These are phyloP conservation scores for Trypanosoma rangeli DNA, from an alignment of 208 protist genomes.

Conservation along the genomic window DNA sequence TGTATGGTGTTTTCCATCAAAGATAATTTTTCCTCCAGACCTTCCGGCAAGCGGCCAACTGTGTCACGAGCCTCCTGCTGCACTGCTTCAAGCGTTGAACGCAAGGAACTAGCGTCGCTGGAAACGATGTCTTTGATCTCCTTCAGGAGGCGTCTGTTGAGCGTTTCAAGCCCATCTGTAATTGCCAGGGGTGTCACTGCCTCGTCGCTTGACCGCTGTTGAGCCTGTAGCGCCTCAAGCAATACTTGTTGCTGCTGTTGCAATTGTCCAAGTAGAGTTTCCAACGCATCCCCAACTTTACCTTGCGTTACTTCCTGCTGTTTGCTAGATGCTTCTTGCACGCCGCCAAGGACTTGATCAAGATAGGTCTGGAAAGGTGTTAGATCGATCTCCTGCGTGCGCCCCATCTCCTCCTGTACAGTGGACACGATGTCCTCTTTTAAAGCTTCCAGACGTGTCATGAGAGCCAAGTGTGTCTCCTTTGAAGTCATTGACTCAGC, in stretches of 20 bases:
- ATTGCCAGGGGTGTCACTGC: neutral
- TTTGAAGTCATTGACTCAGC: too few relatives aligned
- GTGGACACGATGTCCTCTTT: constrained; percentile 44
- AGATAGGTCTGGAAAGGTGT: constrained; percentile 81
- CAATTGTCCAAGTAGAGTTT: constrained; percentile 16
- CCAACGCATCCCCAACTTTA: constrained; percentile 24
- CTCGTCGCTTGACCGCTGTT: neutral
- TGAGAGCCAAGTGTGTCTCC: neutral
- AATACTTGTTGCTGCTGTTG: constrained; percentile 8
- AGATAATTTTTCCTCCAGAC: constrained; percentile 18
- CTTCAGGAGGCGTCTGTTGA: constrained; percentile 15
- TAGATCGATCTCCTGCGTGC: constrained; percentile 69
- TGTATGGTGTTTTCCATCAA: constrained; percentile 11
- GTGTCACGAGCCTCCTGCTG: constrained; percentile 25
- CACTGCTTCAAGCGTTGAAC: constrained; percentile 19
- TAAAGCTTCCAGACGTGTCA: constrained; percentile 27
- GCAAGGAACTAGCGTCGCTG: constrained; percentile 6
- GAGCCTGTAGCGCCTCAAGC: neutral
- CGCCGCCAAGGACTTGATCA: constrained; percentile 58
- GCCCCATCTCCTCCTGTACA: constrained; percentile 52
- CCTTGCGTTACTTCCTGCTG: constrained; percentile 25
- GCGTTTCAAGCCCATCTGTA: neutral
- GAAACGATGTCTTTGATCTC: constrained; percentile 20
- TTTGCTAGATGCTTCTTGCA: constrained; percentile 46
- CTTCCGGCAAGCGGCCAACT: constrained; percentile 4